A percentile compares a stretch with the other conserved stretches of the same genome.
Evolutionary conservation across 2,329 filamentous ascomycete genomes (phyloP).

Genomic region (Boeremia exigua): DNA sequence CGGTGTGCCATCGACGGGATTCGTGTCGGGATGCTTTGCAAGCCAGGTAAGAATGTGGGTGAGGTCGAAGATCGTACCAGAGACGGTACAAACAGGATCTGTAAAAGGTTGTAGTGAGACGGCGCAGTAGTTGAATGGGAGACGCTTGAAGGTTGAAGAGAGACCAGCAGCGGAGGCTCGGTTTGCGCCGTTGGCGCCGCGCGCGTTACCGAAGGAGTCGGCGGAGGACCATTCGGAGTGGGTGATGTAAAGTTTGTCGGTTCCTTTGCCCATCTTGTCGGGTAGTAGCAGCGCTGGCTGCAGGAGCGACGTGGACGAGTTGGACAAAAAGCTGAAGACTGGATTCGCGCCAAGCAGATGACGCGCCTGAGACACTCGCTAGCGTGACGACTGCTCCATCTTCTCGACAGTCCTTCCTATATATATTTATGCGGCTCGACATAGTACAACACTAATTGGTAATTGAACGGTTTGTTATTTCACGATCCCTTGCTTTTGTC

Average conservation of each 20-base stretch:
- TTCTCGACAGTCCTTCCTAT: too few species aligned
- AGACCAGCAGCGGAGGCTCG: conserved; percentile 58
- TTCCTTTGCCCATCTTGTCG: conserved; percentile 47
- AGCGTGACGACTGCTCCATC: neutral
- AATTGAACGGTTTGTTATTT: neutral
- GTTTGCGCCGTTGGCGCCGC: conserved; percentile 68
- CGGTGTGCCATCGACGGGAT: conserved; percentile 83
- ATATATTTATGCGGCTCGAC: neutral
- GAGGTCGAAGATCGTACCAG: conserved; percentile 92
- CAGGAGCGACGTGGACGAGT: neutral
- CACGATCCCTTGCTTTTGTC: neutral
- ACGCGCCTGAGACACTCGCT: conserved; percentile 9
- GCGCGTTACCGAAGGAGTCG: conserved; percentile 85
- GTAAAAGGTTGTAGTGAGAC: conserved; percentile 94
- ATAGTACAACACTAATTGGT: neutral
- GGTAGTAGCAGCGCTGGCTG: neutral
- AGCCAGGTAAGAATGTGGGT: conserved; percentile 95
- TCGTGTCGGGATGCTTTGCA: conserved; percentile 89
- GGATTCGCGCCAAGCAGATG: conserved; percentile 15
- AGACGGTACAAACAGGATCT: conserved; percentile 87
- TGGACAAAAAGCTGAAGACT: conserved; percentile 13
- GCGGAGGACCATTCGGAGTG: conserved; percentile 97
- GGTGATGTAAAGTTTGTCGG: conserved; percentile 70
- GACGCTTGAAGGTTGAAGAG: conserved; percentile 74
- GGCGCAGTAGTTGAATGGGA: conserved; percentile 98